A percentile compares a stretch with the other conserved stretches of the same genome.
phyloP scores from a whole-genome alignment of 371 early-diverging fungal genomes.

The Mucor sp. region DNA sequence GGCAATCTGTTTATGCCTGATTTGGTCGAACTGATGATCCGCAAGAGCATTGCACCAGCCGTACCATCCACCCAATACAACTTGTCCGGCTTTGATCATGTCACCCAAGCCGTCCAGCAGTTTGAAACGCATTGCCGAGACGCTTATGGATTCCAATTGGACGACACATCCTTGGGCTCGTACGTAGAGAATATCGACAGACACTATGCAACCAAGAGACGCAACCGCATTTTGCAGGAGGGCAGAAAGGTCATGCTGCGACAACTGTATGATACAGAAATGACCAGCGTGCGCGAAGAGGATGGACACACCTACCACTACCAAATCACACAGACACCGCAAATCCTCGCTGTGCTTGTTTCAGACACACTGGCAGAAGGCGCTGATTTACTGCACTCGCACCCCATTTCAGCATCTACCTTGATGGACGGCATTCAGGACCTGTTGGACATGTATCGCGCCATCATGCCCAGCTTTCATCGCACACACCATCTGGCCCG shows the following conservation, averaged over 20 bases:
- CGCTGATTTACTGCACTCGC: conserved; percentile 22
- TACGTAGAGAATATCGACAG: conserved; percentile 37
- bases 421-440: conserved; percentile 40
- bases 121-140: conserved; percentile 20
- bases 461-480: conserved; percentile 56
- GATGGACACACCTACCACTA: conserved; percentile 21
- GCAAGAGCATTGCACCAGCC: conserved; percentile 15
- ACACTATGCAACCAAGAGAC: conserved; percentile 40
- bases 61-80: conserved; percentile 23
- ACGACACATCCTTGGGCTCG: background rate
- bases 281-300: conserved; percentile 12
- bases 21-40: conserved; percentile 13
- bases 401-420: conserved; percentile 37
- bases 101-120: conserved; percentile 9
- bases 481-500: conserved; percentile 34
- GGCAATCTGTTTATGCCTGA: conserved; percentile 28
- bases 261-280: conserved; percentile 41
- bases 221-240: conserved; percentile 32
- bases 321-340: conserved; percentile 48
- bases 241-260: conserved; percentile 48
- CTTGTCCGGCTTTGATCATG: conserved; percentile 17
- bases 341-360: conserved; percentile 31
- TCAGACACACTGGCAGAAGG: conserved; percentile 42
- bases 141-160: conserved; percentile 2
- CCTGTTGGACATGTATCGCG: conserved; percentile 53